Evolutionary conservation across 192 early-diverging fungal species (phyloP).

Genomic region (Dispira simplex): DNA sequence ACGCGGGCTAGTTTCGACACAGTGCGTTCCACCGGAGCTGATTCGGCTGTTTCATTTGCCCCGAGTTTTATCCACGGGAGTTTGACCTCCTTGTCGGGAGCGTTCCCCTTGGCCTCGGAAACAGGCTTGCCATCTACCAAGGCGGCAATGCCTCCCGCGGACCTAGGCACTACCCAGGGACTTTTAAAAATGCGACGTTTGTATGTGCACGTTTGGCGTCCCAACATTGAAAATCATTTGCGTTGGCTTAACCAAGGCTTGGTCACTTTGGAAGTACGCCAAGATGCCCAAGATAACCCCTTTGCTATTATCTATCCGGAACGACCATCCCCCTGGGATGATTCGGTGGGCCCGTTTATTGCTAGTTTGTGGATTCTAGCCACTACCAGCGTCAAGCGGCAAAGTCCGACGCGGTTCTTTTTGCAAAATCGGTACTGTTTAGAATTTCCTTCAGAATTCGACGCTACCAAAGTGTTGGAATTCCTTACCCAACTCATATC

Average conservation of each 20-base stretch:
- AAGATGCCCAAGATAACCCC: background rate
- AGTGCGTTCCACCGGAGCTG: background rate
- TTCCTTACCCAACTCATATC: background rate
- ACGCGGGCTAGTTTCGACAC: background rate
- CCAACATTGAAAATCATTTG: slow-evolving; percentile 5
- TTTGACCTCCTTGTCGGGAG: background rate
- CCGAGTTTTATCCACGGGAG: background rate
- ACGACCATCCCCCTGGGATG: background rate
- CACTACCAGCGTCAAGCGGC: background rate
- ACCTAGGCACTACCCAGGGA: background rate
- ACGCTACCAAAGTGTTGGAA: background rate
- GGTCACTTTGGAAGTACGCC: background rate
- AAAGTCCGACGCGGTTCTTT: background rate
- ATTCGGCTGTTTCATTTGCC: background rate
- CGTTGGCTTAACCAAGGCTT: background rate
- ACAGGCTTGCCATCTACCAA: background rate
- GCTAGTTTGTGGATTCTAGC: background rate
- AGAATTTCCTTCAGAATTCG: background rate
- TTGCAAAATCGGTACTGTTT: slow-evolving; percentile 1
- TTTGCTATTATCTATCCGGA: background rate
- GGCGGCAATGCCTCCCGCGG: background rate
- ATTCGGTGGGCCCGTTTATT: background rate
- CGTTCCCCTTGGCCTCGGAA: background rate
- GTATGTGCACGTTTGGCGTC: background rate
- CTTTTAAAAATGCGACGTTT: background rate